Conservation (phyloP, 257 asterid species). For the Solanum lycopersicoides region DNA sequence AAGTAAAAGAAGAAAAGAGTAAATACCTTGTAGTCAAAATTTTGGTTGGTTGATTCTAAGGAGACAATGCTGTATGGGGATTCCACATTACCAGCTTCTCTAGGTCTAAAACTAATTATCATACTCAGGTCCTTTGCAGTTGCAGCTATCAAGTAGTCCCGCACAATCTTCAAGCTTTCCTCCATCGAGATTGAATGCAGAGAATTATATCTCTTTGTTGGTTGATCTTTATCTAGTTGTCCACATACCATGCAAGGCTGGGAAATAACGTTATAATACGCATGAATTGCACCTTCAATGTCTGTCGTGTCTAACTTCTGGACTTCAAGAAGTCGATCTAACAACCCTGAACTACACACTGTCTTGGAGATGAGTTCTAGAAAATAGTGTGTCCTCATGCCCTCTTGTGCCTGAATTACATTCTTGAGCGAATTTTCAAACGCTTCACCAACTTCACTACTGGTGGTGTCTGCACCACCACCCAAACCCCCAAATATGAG, state of each 20-base stretch:
- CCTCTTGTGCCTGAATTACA: slow-evolving; percentile 52
- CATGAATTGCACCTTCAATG: slow-evolving; percentile 92
- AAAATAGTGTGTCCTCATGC: slow-evolving; percentile 47
- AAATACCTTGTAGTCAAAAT: slow-evolving; percentile 73
- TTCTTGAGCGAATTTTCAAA: slow-evolving; percentile 54
- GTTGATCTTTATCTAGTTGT: slow-evolving; percentile 20
- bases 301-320: slow-evolving; percentile 76
- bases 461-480: slow-evolving; percentile 36
- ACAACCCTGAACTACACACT: slow-evolving; percentile 43
- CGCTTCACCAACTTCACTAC: slow-evolving; percentile 26
- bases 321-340: slow-evolving; percentile 69
- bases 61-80: slow-evolving; percentile 35
- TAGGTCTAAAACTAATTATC: slow-evolving; percentile 71
- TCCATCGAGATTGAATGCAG: slow-evolving; percentile 56
- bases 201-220: slow-evolving; percentile 30
- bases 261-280: slow-evolving; percentile 61
- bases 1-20: not conserved
- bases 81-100: slow-evolving; percentile 27
- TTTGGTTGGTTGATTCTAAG: slow-evolving; percentile 64
- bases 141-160: slow-evolving; percentile 81
- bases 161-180: slow-evolving; percentile 56
- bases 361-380: slow-evolving; percentile 64
- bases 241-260: slow-evolving; percentile 64
- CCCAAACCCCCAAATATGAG: slow-evolving; percentile 75
- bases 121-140: slow-evolving; percentile 93